Evolutionary conservation across 75 land plant genomes (phyloP).

Genomic region (Picea glauca): DNA sequence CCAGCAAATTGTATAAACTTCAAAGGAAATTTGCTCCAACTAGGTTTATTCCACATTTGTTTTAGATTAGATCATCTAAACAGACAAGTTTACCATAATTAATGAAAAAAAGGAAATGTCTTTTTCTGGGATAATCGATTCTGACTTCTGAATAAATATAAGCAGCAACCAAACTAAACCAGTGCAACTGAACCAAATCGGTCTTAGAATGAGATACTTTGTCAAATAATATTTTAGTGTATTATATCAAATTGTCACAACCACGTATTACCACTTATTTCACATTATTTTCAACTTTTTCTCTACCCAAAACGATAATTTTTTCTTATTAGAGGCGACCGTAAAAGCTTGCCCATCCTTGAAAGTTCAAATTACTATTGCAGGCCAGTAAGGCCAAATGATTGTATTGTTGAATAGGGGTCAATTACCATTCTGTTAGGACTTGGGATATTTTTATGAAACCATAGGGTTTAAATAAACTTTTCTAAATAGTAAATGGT

Average conservation of each 20-base stretch:
- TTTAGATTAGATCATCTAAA: not conserved
- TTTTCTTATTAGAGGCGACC: not conserved
- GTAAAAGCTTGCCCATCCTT: not conserved
- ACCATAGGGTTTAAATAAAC: too few species aligned
- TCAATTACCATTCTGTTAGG: too few species aligned
- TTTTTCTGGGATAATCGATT: not conserved
- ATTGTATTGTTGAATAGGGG: too few species aligned
- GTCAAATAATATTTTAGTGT: not conserved
- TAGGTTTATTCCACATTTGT: not conserved
- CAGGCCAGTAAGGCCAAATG: too few species aligned
- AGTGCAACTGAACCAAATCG: not conserved
- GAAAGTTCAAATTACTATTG: too few species aligned
- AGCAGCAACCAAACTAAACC: not conserved
- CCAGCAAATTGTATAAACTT: not conserved
- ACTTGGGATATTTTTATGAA: too few species aligned
- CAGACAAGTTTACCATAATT: not conserved
- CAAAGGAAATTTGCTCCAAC: not conserved
- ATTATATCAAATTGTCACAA: not conserved
- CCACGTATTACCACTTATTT: not conserved
- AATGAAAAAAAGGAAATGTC: not conserved
- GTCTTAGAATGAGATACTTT: not conserved
- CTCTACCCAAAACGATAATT: not conserved
- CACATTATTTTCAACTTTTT: not conserved
- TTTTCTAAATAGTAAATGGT: too few species aligned
- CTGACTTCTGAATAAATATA: not conserved